These are phyloP conservation scores for Suillus subaureus DNA, from an alignment of 768 basidiomycete genomes.

Conservation along the genomic window DNA sequence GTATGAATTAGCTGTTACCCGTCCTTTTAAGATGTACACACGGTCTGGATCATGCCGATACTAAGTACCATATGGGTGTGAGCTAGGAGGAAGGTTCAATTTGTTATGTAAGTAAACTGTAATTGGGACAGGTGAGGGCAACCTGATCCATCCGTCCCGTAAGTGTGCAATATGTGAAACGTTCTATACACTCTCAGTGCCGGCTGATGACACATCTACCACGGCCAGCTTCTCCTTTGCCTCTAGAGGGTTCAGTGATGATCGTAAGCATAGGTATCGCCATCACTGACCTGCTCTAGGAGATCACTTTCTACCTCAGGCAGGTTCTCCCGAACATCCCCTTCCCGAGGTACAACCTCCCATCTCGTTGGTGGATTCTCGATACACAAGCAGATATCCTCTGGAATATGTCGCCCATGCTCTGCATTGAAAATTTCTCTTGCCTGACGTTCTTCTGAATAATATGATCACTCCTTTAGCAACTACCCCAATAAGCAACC, in stretches of 20 bases:
- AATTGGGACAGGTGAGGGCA: background rate
- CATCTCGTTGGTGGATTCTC: constrained; percentile 74
- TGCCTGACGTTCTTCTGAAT: constrained; percentile 64
- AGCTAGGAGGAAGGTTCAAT: constrained; percentile 1
- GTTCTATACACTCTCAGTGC: constrained; percentile 29
- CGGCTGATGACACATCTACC: constrained; percentile 19
- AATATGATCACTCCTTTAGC: constrained; percentile 3
- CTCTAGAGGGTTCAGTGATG: constrained; percentile 21
- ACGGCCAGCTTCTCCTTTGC: constrained; percentile 28
- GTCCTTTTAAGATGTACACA: background rate
- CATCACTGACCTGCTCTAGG: constrained; percentile 51
- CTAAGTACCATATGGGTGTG: background rate
- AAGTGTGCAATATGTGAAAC: background rate
- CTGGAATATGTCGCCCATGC: constrained; percentile 73
- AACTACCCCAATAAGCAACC: constrained; percentile 2
- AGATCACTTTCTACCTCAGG: constrained; percentile 66
- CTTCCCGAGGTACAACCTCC: constrained; percentile 62
- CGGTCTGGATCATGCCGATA: background rate
- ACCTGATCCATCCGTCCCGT: background rate
- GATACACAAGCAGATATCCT: constrained; percentile 79
- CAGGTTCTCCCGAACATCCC: constrained; percentile 56
- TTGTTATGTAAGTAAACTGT: background rate
- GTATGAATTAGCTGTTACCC: background rate
- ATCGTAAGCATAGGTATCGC: background rate
- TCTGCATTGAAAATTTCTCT: constrained; percentile 72